Evolutionary conservation across 192 early-diverging fungal species (phyloP), one percentile per base, ranked within the genome.

Genomic region (Coemansia sp.): DNA sequence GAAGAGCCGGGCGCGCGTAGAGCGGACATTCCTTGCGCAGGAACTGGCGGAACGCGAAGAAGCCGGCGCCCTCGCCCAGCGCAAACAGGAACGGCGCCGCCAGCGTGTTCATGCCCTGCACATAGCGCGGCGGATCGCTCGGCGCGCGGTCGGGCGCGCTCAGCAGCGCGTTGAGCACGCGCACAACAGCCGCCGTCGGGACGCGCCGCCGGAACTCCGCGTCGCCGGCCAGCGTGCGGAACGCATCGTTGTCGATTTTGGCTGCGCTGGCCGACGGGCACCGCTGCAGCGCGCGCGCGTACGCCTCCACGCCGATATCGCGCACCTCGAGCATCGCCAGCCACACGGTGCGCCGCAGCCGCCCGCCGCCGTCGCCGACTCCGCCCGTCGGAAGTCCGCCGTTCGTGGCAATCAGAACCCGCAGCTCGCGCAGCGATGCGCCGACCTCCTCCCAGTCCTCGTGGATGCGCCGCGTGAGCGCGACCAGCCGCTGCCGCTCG

Each of bases 51-150:
- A 94, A 96, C 10, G 91, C 85, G 69, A 89, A 93, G 63, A 93
- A 97, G 7, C 93, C 94, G 49, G 95, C 94, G 65, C 96, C 85
- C 79, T 98, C 97, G 48, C 92, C 89, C 91, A 98, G 91, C 0
- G 90, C 89, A 65, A 89, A 95, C 18, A 96, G 79, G 69, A 98
- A 97, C 38, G 97, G 97, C 15, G 94, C 94, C 49, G 86, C 85
- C 50, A 97, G 84, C 45, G 95, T 93, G 78, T 96, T 98, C 93
- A 98, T 96, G 19, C 95, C 94, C 76, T 95, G 94, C 19, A 97
- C 95, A 77, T 98, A 94, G 87, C 49, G 77, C 45, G 72, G 79
- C 48, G 79, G 79, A 44, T 86, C 70, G 68, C 81, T 59, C 13
- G 81, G 39, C 59, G 70, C 58, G 13, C 63, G 71, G 50, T 79